Evolutionary conservation across 768 basidiomycete genomes (phyloP), one percentile per base, ranked within the genome.

Genomic region (Kwoniella sp.): DNA sequence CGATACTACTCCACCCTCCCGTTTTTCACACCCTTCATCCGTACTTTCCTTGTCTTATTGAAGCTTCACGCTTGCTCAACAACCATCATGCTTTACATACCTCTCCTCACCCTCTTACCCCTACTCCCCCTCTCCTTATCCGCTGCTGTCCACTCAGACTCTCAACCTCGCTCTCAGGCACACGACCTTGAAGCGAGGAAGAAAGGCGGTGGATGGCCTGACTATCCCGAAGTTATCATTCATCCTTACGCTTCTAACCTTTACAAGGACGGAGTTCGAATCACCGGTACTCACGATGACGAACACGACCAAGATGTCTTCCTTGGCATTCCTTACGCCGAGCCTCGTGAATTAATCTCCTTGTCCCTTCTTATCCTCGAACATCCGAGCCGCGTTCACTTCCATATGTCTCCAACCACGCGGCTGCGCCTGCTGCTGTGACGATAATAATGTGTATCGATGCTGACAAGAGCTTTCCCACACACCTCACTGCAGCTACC

Each of bases 301-400:
- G 65, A 58, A 15, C 55, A 64, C 22, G 67, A 60, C 30, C 59
- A 67, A 21, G 69, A 74, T 37, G 66, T 60, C 12, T 79, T 68
- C 62, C 63, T 71, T 24, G 77, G 78, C 48, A 74, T 79, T 46
- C 78, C 78, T 12, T 79, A 71, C 59, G 78, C 77, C 50, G 60
- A 65, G 27, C 71, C 74, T 56, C 77, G 74, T 76, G 29, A 60
- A 71, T 62, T 3, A n/a, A n/a, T 44, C 17, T 17, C 6, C 19
- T 13, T 27, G 12, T 29, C 29, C 15, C 33, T 48, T 37, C 54
- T 47, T 13, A 21, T n/a, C n/a, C n/a, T n/a, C n/a, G n/a, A n/a
- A n/a, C n/a, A n/a, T n/a, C n/a, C n/a, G n/a, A n/a, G n/a, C n/a
- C n/a, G n/a, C n/a, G n/a, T n/a, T n/a, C n/a, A n/a, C n/a, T n/a